A percentile compares a stretch with the other conserved stretches of the same genome.
phyloP scores from a whole-genome alignment of 2,329 filamentous ascomycete species.

The Fusarium floridanum region DNA sequence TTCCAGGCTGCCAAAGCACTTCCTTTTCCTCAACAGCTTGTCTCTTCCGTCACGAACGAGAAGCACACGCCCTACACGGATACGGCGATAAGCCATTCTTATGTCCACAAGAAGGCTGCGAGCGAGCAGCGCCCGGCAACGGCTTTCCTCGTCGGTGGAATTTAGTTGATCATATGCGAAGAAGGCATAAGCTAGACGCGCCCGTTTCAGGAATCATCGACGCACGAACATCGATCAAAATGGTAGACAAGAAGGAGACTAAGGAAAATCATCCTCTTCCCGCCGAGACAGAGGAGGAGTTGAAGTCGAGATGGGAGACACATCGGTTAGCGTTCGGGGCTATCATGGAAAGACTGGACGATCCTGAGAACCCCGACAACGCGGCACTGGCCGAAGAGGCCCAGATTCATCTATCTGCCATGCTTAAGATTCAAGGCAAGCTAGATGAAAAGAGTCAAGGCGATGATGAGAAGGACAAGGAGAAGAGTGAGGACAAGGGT shows the following conservation, averaged over 20 bases:
- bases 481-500: not conserved
- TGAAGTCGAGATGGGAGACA: not conserved
- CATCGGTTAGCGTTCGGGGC: not conserved
- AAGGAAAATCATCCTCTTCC: not conserved
- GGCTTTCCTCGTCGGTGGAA: slow-evolving; percentile 97
- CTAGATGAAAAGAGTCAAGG: not conserved
- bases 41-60: slow-evolving; percentile 91
- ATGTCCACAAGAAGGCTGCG: slow-evolving; percentile 88
- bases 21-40: slow-evolving; percentile 96
- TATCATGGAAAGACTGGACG: not conserved
- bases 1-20: slow-evolving; percentile 81
- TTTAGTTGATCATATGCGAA: slow-evolving; percentile 55
- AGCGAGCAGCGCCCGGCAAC: slow-evolving; percentile 82
- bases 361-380: not conserved
- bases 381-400: not conserved
- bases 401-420: not conserved
- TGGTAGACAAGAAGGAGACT: not conserved
- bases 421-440: not conserved
- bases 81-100: slow-evolving; percentile 92
- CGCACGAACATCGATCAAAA: not conserved
- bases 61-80: slow-evolving; percentile 94
- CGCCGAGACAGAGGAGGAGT: not conserved
- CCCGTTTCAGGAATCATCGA: not conserved
- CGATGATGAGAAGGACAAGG: not conserved
- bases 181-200: not conserved